These are phyloP conservation scores for Marchantia paleacea DNA, from an alignment of 225 moss, liverwort and hornwort genomes.

Conservation along the genomic window DNA sequence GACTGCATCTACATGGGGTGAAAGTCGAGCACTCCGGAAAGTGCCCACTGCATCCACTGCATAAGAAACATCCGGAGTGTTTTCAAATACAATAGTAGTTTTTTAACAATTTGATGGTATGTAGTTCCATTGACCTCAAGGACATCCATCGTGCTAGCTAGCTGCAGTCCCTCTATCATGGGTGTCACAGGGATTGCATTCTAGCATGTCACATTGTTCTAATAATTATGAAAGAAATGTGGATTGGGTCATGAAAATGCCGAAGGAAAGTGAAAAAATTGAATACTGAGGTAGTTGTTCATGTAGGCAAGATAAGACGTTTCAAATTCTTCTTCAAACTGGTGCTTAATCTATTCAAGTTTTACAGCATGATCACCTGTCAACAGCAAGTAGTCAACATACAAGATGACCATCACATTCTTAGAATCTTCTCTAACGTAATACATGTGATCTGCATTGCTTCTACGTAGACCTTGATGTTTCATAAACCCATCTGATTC, in stretches of 20 bases:
- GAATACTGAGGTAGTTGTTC: background rate
- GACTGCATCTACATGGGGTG: background rate
- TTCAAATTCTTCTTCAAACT: background rate
- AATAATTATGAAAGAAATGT: background rate
- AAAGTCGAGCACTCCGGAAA: background rate
- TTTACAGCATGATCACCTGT: background rate
- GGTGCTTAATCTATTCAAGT: background rate
- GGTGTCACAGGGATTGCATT: background rate
- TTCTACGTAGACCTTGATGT: background rate
- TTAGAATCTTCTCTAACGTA: background rate
- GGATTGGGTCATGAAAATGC: background rate
- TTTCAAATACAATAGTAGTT: background rate
- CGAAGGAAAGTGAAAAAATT: background rate
- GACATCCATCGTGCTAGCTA: background rate
- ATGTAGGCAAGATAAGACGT: background rate
- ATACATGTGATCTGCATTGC: background rate
- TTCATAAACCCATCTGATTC: background rate
- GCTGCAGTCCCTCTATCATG: background rate
- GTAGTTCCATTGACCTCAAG: background rate
- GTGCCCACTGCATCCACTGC: background rate
- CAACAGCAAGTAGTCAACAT: background rate
- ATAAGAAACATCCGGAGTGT: background rate
- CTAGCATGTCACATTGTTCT: background rate
- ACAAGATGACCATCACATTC: background rate
- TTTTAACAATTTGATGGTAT: background rate